phyloP scores from a whole-genome alignment of 2,329 filamentous ascomycete species.

The Leptographium radiaticola region DNA sequence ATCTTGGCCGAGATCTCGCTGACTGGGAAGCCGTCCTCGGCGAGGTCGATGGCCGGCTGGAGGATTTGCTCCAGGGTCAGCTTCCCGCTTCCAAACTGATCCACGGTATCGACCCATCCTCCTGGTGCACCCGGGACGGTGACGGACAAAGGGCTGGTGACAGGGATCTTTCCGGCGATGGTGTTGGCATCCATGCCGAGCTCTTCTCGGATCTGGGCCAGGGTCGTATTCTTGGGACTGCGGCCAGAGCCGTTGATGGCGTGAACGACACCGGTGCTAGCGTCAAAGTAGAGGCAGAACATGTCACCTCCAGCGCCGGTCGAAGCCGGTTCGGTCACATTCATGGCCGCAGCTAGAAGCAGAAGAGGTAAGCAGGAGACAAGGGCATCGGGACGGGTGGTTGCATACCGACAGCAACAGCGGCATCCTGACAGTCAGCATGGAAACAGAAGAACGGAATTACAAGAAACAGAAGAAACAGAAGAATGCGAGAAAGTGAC shows the following conservation, averaged over 20 bases:
- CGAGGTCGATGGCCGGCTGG: slow-evolving; percentile 69
- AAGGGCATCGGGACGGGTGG: not conserved
- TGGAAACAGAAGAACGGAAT: not conserved
- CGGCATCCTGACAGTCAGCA: slow-evolving; percentile 57
- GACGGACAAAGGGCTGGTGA: slow-evolving; percentile 63
- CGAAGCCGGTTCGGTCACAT: slow-evolving; percentile 83
- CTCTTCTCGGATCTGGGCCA: slow-evolving; percentile 57
- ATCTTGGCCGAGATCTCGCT: slow-evolving; percentile 33
- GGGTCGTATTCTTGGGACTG: slow-evolving; percentile 46
- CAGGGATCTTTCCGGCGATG: slow-evolving; percentile 30
- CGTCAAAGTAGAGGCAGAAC: slow-evolving; percentile 89
- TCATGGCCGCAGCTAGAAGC: slow-evolving; percentile 60
- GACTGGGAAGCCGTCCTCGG: slow-evolving; percentile 74
- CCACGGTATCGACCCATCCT: slow-evolving; percentile 83
- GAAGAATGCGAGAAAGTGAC: slow-evolving; percentile 21
- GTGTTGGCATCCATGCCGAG: slow-evolving; percentile 50
- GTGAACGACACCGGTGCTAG: slow-evolving; percentile 65
- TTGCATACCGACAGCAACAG: slow-evolving; percentile 58
- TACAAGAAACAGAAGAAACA: too few species aligned
- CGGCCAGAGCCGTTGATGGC: slow-evolving; percentile 92
- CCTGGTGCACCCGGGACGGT: slow-evolving; percentile 85
- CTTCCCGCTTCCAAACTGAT: slow-evolving; percentile 81
- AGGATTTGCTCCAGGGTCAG: slow-evolving; percentile 65
- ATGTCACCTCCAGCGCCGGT: slow-evolving; percentile 96
- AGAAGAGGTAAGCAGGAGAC: not conserved